Conservation (phyloP, 148 eudicot genomes). For the Heliosperma pusillum region DNA sequence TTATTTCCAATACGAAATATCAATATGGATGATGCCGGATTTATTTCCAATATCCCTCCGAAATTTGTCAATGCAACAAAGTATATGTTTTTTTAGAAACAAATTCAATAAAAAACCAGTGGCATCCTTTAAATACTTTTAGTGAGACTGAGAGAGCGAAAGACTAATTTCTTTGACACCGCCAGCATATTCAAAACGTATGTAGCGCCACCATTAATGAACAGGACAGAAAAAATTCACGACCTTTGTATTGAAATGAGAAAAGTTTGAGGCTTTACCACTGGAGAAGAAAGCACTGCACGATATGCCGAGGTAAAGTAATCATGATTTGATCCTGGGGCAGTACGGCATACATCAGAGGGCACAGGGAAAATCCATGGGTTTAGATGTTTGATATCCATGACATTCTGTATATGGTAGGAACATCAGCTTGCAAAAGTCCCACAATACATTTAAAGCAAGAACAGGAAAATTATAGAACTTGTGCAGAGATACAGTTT, state of each 20-base stretch:
- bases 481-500: no score
- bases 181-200: background rate
- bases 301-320: conserved; percentile 60
- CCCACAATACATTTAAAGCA: background rate
- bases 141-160: background rate
- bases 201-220: background rate
- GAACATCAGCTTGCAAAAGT: conserved; percentile 1
- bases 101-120: background rate
- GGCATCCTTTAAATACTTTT: background rate
- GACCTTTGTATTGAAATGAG: conserved; percentile 6
- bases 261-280: conserved; percentile 47
- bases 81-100: background rate
- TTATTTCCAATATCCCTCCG: background rate
- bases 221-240: background rate
- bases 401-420: conserved; percentile 34
- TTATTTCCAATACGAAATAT: no score
- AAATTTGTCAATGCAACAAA: background rate
- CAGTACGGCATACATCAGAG: conserved; percentile 49
- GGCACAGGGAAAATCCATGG: conserved; percentile 90
- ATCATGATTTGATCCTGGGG: conserved; percentile 89
- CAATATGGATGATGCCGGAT: background rate
- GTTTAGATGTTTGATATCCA: conserved; percentile 53
- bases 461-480: background rate
- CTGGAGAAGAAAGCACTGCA: conserved; percentile 80
- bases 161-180: background rate